A percentile compares a stretch with the other conserved stretches of the same genome.
Evolutionary conservation across 225 moss, liverwort and hornwort genomes (phyloP).

Genomic region (Anthoceros angustus): DNA sequence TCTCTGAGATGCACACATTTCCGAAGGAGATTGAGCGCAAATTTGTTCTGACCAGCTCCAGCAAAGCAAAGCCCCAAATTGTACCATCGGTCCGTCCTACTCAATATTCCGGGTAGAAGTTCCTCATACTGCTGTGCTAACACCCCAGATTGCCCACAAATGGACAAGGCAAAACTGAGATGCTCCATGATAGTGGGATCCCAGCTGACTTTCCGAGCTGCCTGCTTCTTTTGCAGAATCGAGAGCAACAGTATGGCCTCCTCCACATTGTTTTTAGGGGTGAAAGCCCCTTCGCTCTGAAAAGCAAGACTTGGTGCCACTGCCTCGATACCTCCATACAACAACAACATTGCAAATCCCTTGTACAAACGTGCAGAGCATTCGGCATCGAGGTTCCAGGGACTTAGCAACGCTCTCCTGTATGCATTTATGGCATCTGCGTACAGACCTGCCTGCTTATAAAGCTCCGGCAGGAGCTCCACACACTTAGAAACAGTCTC

Average conservation of each 20-base stretch:
- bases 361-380: conserved; percentile 37
- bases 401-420: conserved; percentile 47
- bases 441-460: conserved; percentile 22
- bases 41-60: conserved; percentile 35
- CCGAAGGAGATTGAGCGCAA: conserved; percentile 52
- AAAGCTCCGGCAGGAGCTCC: conserved; percentile 52
- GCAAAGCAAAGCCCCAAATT: conserved; percentile 70
- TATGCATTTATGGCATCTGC: conserved; percentile 47
- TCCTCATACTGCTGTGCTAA: conserved; percentile 74
- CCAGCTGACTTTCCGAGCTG: conserved; percentile 28
- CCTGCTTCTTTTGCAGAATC: conserved; percentile 42
- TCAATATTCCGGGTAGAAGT: conserved; percentile 50
- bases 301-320: conserved; percentile 31
- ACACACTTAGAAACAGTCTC: conserved; percentile 49
- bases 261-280: conserved; percentile 52
- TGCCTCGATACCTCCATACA: conserved; percentile 56
- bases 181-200: conserved; percentile 60
- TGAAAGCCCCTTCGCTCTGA: conserved; percentile 60
- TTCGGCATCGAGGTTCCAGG: conserved; percentile 35
- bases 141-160: conserved; percentile 33
- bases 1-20: conserved; percentile 51
- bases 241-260: conserved; percentile 61
- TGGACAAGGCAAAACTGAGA: conserved; percentile 59
- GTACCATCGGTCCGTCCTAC: conserved; percentile 64
- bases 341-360: conserved; percentile 43